Base-by-base conservation (phyloP, 2,329 filamentous ascomycete genomes). In the Drechslerella coelobrocha region DNA sequence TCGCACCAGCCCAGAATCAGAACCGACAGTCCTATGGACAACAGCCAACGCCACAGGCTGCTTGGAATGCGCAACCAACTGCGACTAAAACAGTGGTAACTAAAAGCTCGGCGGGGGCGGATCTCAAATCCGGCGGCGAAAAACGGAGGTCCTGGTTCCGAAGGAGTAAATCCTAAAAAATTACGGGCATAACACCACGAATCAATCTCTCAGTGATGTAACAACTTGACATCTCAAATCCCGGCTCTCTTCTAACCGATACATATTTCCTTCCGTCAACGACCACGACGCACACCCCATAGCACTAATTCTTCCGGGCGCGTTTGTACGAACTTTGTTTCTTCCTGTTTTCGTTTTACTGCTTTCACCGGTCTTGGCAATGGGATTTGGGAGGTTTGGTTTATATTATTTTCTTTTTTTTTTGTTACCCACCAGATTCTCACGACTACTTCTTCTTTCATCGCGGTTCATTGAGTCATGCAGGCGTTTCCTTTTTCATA, bases 61-160 rank as follows among this genome's bases (percentile, higher is more conserved):
- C 51, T 26, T 69, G 65, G 65, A 62, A 54, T 37, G 43, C 61
- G 17, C 66, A 71, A 29, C 53, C 47, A 17, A 26, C 47, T 17
- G 51, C 66, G 8, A 17, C 41, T 17, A 71, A 63, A 51, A 71
- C 66, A 14, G 29, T 53, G 34, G 39, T 69, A 48, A 57, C 56
- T 4, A 69, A 69, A 17, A 69, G 65, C 47, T 69, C 65, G 21
- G 66, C 66, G n/a, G 59, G 45, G 4, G 59, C 59, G 5, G 59
- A 62, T 39, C 53, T 52, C 6, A 63, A 62, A 50, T 26, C 47
- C 7, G 47, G 47, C 24, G 27, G 27, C 7, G 66, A 71, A 41
- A 71, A 71, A 47, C 37, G 66, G 50, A 71, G 41, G 19, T 71
- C 66, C 26, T 71, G 66, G 66, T 71, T 71, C 43, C 37, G 66